These are phyloP conservation scores for Mycena leptocephala DNA, from an alignment of 768 basidiomycete genomes.

Conservation along the genomic window DNA sequence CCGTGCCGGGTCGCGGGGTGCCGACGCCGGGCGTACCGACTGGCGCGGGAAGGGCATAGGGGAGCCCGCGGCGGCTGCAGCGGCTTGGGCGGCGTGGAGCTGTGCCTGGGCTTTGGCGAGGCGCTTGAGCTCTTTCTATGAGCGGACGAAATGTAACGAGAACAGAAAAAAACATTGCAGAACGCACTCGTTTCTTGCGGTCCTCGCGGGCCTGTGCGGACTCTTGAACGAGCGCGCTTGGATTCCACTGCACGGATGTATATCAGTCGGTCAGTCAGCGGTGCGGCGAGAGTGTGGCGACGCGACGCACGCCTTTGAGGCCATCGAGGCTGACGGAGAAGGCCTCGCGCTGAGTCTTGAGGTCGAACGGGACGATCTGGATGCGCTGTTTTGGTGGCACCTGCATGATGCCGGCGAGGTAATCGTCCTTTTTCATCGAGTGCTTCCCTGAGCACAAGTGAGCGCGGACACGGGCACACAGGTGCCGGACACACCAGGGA, in stretches of 20 bases:
- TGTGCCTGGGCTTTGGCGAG: slow-evolving; percentile 72
- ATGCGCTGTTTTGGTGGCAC: slow-evolving; percentile 82
- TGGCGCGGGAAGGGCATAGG: slow-evolving; percentile 50
- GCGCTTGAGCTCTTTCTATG: slow-evolving; percentile 82
- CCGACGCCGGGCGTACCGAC: slow-evolving; percentile 49
- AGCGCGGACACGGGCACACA: slow-evolving; percentile 21
- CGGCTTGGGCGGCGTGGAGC: slow-evolving; percentile 46
- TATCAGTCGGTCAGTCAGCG: slow-evolving; percentile 26
- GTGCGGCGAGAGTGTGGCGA: slow-evolving; percentile 24
- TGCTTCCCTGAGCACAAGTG: slow-evolving; percentile 72
- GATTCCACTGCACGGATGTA: slow-evolving; percentile 72
- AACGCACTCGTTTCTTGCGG: slow-evolving; percentile 81
- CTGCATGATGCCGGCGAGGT: slow-evolving; percentile 75
- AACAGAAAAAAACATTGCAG: too few species aligned
- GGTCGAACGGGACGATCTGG: slow-evolving; percentile 75
- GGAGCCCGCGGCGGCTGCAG: slow-evolving; percentile 43
- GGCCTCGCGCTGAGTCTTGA: slow-evolving; percentile 78
- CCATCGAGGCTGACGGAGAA: slow-evolving; percentile 83
- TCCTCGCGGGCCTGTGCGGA: slow-evolving; percentile 85
- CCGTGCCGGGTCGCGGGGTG: slow-evolving; percentile 41
- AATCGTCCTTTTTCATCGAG: slow-evolving; percentile 86
- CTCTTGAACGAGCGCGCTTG: slow-evolving; percentile 72
- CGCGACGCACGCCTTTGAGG: slow-evolving; percentile 75
- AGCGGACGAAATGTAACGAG: neutral
- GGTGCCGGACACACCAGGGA: slow-evolving; percentile 70